Base-by-base conservation (phyloP, 352 stramenopile species). In the Globisporangium parvum region DNA sequence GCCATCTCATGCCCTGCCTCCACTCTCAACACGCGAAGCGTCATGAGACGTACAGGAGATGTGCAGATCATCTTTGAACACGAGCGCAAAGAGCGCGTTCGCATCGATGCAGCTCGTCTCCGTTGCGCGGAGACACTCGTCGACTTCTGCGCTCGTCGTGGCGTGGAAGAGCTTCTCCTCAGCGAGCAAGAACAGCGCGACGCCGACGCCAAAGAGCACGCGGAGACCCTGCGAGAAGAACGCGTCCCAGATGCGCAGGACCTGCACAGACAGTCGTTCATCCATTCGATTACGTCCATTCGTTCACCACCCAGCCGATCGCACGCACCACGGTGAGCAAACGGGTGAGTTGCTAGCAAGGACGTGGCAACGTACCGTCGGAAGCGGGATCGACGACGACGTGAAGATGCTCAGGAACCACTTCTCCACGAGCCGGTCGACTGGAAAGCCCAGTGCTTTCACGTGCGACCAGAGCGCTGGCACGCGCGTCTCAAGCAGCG, bases 351-450 rank as follows among this genome's bases (percentile, higher is more conserved):
- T 51, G 21, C 5, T 21, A 20, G 28, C 6, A 41, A 33, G n/a
- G 3, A 18, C 28, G 33, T 15, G 50, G n/a, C 20, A 24, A 45
- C 70, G 35, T 61, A 89, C 80, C n/a, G 80, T 92, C 20, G 80
- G 77, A 3, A 92, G 57, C 9, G 82, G 82, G 18, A 92, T 69
- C 10, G 70, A 62, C 2, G 80, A 86, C 9, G 67, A 70, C 9
- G 82, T 92, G 51, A 91, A 92, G 17, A 92, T 40, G 24, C 70
- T 91, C 39, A 92, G 56, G 50, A 91, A 91, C 80, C 82, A 92
- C 6, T 71, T 67, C 67, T 92, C 78, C 8, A 82, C 68, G 20
- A 77, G 64, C 15, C 65, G 71, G 37, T 74, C 73, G n/a, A 91
- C 53, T 18, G 76, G 65, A 42, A 88, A 89, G 2, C 64, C 53